These are phyloP conservation scores for Syncephalis plumigaleata DNA, from an alignment of 371 early-diverging fungal species.

Conservation along the genomic window DNA sequence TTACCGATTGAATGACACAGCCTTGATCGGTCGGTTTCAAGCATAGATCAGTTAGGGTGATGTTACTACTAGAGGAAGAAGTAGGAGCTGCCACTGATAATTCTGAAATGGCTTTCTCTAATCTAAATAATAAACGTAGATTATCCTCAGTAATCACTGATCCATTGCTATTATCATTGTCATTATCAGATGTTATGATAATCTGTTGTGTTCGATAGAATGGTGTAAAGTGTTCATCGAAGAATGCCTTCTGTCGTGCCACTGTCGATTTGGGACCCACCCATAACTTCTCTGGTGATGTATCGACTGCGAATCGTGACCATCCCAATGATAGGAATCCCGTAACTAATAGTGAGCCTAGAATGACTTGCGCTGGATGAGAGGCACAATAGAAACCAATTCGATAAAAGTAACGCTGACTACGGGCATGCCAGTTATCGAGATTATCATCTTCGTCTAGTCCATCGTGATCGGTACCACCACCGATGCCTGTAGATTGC, in stretches of 20 bases:
- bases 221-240: constrained; percentile 49
- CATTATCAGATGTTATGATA: constrained; percentile 31
- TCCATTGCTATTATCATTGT: constrained; percentile 8
- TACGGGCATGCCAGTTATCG: neutral
- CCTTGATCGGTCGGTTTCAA: constrained; percentile 43
- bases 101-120: constrained; percentile 28
- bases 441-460: constrained; percentile 2
- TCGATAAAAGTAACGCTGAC: constrained; percentile 47
- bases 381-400: constrained; percentile 43
- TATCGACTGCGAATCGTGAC: constrained; percentile 32
- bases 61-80: neutral
- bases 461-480: constrained; percentile 7
- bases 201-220: constrained; percentile 58
- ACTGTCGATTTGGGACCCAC: constrained; percentile 45
- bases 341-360: constrained; percentile 21
- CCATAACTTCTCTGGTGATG: constrained; percentile 51
- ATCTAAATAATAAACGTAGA: constrained; percentile 24
- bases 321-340: constrained; percentile 33
- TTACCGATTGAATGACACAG: constrained; percentile 51
- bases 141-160: constrained; percentile 26
- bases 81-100: constrained; percentile 14
- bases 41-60: constrained; percentile 27
- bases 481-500: no score
- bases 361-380: constrained; percentile 34
- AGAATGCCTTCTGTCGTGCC: constrained; percentile 36